phyloP scores from a whole-genome alignment of 2,329 filamentous ascomycete species.

The Trichoderma oligosporum region DNA sequence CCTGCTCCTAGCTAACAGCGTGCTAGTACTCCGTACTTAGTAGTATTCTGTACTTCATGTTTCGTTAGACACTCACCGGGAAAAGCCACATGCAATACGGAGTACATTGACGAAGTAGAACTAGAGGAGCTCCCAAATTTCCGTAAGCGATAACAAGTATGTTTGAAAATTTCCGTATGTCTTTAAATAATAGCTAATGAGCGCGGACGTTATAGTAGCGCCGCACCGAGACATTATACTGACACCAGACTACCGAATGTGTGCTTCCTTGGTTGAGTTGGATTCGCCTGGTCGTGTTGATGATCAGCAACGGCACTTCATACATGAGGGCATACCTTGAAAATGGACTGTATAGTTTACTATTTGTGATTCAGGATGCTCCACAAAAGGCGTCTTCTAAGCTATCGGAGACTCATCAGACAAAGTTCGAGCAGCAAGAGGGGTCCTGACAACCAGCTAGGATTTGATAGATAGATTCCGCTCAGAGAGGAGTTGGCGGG shows the following conservation, averaged over 20 bases:
- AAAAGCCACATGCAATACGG: too few relatives aligned
- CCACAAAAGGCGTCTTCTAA: slow-evolving; percentile 10
- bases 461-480: not conserved
- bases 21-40: not conserved
- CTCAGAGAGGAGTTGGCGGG: not conserved
- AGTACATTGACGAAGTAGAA: too few relatives aligned
- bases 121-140: slow-evolving; percentile 6
- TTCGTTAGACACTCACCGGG: not conserved
- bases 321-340: slow-evolving; percentile 16
- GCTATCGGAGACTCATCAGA: not conserved
- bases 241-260: too few relatives aligned
- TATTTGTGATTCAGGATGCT: slow-evolving; percentile 11
- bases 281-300: slow-evolving; percentile 10
- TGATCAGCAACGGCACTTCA: slow-evolving; percentile 15
- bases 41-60: not conserved
- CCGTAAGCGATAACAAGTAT: not conserved
- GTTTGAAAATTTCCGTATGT: not conserved
- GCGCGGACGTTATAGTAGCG: not conserved
- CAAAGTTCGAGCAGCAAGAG: not conserved
- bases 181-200: not conserved
- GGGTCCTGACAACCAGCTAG: not conserved
- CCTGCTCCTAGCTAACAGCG: slow-evolving; percentile 12
- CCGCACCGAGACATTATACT: too few relatives aligned
- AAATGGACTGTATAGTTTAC: too few relatives aligned
- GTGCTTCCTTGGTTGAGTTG: not conserved